Conservation (phyloP, 768 basidiomycete genomes). For the Leccinum obscurum region DNA sequence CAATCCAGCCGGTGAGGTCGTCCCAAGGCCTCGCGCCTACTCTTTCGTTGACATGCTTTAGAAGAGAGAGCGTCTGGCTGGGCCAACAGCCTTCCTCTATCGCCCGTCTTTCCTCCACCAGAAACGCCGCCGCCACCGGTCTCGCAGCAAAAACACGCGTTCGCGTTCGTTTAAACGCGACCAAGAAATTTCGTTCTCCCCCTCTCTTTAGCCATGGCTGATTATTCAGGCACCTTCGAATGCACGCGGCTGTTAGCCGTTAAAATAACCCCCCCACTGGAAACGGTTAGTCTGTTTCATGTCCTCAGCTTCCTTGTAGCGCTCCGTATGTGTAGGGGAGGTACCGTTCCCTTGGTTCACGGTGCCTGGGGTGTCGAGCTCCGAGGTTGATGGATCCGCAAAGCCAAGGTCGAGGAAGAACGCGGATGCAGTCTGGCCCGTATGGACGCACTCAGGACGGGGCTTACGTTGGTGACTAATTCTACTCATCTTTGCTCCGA, state of each 20-base stretch:
- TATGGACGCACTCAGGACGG: too few species aligned
- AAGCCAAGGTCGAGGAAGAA: too few species aligned
- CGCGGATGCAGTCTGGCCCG: too few species aligned
- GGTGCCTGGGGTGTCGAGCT: too few species aligned
- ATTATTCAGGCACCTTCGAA: constrained; percentile 11
- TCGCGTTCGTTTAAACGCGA: constrained; percentile 20
- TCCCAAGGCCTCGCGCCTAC: constrained; percentile 9
- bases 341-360: too few species aligned
- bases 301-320: neutral
- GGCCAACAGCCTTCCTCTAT: constrained; percentile 19
- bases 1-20: constrained; percentile 13
- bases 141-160: neutral
- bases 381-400: too few species aligned
- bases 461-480: too few species aligned
- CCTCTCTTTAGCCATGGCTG: neutral
- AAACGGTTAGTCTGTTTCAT: constrained; percentile 9
- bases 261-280: constrained; percentile 17
- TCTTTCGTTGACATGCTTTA: constrained; percentile 14
- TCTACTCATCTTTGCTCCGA: too few species aligned
- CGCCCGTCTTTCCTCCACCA: constrained; percentile 5
- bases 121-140: neutral
- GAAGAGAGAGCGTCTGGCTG: constrained; percentile 20
- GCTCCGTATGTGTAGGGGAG: neutral
- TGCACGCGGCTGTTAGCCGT: constrained; percentile 16
- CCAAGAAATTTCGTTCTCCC: neutral